phyloP scores from a whole-genome alignment of 164 flowering plant species.

The Sextonia rubra region DNA sequence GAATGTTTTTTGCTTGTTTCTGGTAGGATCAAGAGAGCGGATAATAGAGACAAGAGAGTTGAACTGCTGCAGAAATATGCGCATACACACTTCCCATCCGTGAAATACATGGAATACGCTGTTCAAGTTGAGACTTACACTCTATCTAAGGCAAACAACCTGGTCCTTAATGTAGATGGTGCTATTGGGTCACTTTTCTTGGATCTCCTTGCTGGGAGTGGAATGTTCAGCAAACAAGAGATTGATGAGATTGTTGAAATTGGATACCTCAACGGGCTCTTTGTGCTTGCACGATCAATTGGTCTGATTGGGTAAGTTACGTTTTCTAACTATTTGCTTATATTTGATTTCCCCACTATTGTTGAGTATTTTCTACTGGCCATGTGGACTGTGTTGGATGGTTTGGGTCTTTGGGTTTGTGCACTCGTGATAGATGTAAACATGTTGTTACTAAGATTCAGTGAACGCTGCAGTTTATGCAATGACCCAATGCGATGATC shows the following conservation, averaged over 20 bases:
- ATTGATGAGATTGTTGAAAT: slow-evolving; percentile 92
- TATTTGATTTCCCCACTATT: too few species aligned
- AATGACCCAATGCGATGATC: too few species aligned
- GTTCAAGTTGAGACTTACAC: slow-evolving; percentile 98
- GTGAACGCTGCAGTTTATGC: too few species aligned
- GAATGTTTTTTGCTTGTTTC: neutral
- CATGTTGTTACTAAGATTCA: too few species aligned
- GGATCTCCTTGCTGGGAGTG: slow-evolving; percentile 97
- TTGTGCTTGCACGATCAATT: slow-evolving; percentile 92
- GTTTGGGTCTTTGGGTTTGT: too few species aligned
- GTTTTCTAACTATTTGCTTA: neutral
- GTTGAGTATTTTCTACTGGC: too few species aligned
- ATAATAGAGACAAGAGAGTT: slow-evolving; percentile 97
- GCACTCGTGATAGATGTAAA: too few species aligned
- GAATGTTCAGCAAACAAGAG: slow-evolving; percentile 94
- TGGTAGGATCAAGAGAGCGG: slow-evolving; percentile 90
- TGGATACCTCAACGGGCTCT: slow-evolving; percentile 95
- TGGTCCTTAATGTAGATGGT: slow-evolving; percentile 93
- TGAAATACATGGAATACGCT: slow-evolving; percentile 97
- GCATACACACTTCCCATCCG: slow-evolving; percentile 85
- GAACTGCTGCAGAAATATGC: slow-evolving; percentile 83
- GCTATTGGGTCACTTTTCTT: slow-evolving; percentile 97
- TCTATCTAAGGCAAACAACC: slow-evolving; percentile 86
- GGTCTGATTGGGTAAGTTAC: slow-evolving; percentile 90
- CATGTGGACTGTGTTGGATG: too few species aligned